These are phyloP conservation scores for Heliamphora pulchella DNA, from an alignment of 179 eudicot species.

Conservation along the genomic window DNA sequence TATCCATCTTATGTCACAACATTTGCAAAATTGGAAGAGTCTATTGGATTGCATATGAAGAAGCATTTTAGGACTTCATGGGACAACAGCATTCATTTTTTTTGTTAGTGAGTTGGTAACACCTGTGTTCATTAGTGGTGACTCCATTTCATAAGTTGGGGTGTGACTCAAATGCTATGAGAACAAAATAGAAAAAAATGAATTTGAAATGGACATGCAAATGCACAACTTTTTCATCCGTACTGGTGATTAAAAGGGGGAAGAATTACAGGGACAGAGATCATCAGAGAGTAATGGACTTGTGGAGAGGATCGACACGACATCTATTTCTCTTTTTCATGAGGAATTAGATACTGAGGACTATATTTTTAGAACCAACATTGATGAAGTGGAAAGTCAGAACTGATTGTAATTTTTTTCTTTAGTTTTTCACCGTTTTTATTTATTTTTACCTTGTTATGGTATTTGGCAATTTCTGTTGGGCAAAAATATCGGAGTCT, in stretches of 20 bases:
- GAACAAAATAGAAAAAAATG: not conserved
- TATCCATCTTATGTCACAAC: not conserved
- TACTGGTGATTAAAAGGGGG: not conserved
- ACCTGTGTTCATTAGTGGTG: too few species aligned
- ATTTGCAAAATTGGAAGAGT: too few species aligned
- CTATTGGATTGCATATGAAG: too few species aligned
- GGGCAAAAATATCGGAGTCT: too few species aligned
- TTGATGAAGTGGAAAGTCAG: slow-evolving; percentile 31
- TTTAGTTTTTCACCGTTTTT: not conserved
- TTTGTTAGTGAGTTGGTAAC: too few species aligned
- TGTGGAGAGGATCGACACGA: slow-evolving; percentile 21
- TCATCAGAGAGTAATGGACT: slow-evolving; percentile 27
- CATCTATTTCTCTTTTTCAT: slow-evolving; percentile 50
- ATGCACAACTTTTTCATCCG: not conserved
- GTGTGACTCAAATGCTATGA: not conserved
- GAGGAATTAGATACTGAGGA: slow-evolving; percentile 87
- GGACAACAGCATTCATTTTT: too few species aligned
- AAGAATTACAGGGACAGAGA: slow-evolving; percentile 53
- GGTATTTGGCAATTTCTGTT: too few species aligned
- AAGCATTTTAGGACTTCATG: too few species aligned
- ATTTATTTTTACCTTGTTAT: too few species aligned
- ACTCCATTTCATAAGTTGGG: too few species aligned
- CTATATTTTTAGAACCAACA: slow-evolving; percentile 59
- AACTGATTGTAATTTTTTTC: not conserved
- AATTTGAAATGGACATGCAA: not conserved